Evolutionary conservation across 2,329 filamentous ascomycete species (phyloP), one percentile per base, ranked within the genome.

Genomic region (Colletotrichum sp.): DNA sequence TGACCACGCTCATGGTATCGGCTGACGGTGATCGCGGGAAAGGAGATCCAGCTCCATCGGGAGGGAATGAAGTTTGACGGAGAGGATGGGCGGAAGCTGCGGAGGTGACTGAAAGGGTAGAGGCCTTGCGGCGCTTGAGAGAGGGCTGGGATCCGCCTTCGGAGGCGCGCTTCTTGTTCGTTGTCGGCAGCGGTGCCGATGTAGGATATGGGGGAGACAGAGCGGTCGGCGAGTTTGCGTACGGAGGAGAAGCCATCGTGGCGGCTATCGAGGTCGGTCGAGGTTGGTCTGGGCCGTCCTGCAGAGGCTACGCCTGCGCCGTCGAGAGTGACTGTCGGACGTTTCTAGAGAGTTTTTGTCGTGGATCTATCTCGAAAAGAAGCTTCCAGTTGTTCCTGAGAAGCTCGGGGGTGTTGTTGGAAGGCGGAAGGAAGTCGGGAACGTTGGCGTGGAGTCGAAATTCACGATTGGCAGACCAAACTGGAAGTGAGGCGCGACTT

Each of bases 1-100:
- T 92, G 18, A 93, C 89, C 60, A 92, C 86, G 49, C 90, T 92
- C 71, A 88, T 86, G 10, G 86, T 89, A 74, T 94, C 93, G 67
- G 92, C 87, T 3, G 92, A 94, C 0, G 93, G 93, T 0, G 93
- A 95, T 18, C 93, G 90, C 21, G 88, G 88, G 55, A 89, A 89
- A 0, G 91, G 89, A 4, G 90, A 92, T 26, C 88, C 84, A 39
- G 84, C 85, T 70, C 59, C 59, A 21, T 91, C 93, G 30, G 94
- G 94, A 0, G 94, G 94, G 81, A 96, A 97, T 0, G 94, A 95
- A 6, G 95, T 96, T 81, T 96, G 94, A 52, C 95, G 94, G 3
- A 97, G 90, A 2, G 93, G 94, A 78, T 95, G 94, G 0, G 90
- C 87, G 2, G 91, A 90, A 18, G 81, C 79, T 16, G 82, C 81